A percentile compares a stretch with the other conserved stretches of the same genome.
Conservation (phyloP, 768 basidiomycete genomes). For the Trametes cingulata region DNA sequence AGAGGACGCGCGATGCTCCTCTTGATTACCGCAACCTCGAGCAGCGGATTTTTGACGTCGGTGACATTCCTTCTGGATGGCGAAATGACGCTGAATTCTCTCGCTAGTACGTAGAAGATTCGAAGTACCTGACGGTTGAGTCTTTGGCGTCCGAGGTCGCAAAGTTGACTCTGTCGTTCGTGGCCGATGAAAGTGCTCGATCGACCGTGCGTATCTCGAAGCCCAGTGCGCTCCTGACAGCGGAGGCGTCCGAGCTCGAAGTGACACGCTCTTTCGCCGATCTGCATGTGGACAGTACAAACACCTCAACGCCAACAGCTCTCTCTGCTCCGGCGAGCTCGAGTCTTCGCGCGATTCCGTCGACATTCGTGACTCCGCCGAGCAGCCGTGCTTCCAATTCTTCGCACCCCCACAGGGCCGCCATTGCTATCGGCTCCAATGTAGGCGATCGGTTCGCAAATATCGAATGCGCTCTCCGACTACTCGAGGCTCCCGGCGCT, state of each 20-base stretch:
- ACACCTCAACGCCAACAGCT: background rate
- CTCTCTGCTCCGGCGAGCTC: background rate
- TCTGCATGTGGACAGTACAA: conserved; percentile 17
- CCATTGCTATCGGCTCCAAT: conserved; percentile 88
- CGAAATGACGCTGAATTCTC: background rate
- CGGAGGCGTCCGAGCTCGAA: conserved; percentile 63
- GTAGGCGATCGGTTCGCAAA: conserved; percentile 84
- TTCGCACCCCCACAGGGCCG: conserved; percentile 41
- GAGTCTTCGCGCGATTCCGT: no score
- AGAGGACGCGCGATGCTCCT: conserved; percentile 4
- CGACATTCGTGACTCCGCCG: background rate
- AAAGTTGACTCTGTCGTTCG: conserved; percentile 40
- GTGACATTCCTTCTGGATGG: conserved; percentile 23
- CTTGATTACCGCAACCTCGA: conserved; percentile 47
- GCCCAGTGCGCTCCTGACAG: conserved; percentile 67
- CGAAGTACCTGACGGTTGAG: conserved; percentile 67
- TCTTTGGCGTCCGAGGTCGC: conserved; percentile 64
- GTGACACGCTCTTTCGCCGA: conserved; percentile 49
- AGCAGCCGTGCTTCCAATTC: background rate
- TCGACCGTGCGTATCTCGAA: conserved; percentile 67
- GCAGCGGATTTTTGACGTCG: conserved; percentile 37
- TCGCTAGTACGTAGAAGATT: conserved; percentile 46
- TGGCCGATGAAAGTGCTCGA: conserved; percentile 21
- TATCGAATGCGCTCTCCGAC: conserved; percentile 73
- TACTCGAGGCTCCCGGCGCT: conserved; percentile 55